Conservation (phyloP, 2,329 filamentous ascomycete genomes). For the Calonectria ilicicola region DNA sequence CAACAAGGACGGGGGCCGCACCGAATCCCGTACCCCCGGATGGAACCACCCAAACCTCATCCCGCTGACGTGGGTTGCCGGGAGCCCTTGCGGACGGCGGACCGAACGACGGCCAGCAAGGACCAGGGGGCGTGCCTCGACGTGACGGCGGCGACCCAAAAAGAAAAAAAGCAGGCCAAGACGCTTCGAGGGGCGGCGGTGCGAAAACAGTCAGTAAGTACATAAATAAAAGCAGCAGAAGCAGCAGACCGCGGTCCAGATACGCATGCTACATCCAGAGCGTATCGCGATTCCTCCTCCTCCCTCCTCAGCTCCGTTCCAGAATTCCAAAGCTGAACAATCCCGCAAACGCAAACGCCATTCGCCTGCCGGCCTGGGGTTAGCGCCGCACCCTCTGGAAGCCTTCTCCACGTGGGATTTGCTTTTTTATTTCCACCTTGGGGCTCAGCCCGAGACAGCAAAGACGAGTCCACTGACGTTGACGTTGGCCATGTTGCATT, state of each 20-base stretch:
- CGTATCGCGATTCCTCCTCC: not conserved
- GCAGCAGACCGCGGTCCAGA: not conserved
- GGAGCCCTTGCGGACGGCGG: constrained; percentile 3
- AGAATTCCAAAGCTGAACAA: not conserved
- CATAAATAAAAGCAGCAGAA: too few relatives aligned
- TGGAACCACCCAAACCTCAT: not conserved
- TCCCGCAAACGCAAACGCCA: constrained; percentile 11
- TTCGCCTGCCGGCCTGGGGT: constrained; percentile 6
- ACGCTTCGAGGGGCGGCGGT: not conserved
- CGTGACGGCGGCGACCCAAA: not conserved
- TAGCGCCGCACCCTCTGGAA: constrained; percentile 29
- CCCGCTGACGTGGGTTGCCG: constrained; percentile 7
- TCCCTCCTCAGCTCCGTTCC: not conserved
- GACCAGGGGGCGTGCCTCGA: not conserved
- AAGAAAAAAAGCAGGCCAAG: not conserved
- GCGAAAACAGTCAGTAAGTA: too few relatives aligned
- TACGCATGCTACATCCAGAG: not conserved
- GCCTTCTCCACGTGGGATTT: constrained; percentile 34
- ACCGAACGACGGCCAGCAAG: not conserved
- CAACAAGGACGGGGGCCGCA: not conserved
- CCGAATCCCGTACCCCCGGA: not conserved
- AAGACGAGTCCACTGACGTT: not conserved
- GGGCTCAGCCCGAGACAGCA: constrained; percentile 6
- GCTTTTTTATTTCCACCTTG: not conserved
- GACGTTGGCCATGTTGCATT: not conserved